Conservation (phyloP, 805 yeast genomes). For the Cyberlindnera americana region DNA sequence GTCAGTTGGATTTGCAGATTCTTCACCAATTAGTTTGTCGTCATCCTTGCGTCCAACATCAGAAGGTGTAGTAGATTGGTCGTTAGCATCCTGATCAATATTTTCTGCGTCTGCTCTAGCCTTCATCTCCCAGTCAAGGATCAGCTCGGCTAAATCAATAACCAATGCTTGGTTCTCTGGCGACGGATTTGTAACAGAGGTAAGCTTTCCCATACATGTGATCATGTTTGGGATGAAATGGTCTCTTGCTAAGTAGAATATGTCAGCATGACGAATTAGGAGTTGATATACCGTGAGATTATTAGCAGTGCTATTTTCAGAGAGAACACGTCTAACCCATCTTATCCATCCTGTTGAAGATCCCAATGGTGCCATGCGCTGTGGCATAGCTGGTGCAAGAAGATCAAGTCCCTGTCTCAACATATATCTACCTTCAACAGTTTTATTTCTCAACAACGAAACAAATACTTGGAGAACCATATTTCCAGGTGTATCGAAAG, state of each 20-base stretch:
- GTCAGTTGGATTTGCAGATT: slow-evolving; percentile 20
- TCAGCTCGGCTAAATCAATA: slow-evolving; percentile 82
- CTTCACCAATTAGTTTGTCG: slow-evolving; percentile 18
- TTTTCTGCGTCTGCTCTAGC: slow-evolving; percentile 29
- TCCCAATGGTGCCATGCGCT: slow-evolving; percentile 54
- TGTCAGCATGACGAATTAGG: slow-evolving; percentile 77
- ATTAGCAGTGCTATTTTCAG: slow-evolving; percentile 85
- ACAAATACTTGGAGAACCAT: slow-evolving; percentile 91
- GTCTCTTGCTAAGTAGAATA: slow-evolving; percentile 83
- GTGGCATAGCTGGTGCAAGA: slow-evolving; percentile 81
- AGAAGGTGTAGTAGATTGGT: slow-evolving; percentile 30
- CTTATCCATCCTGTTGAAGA: slow-evolving; percentile 69
- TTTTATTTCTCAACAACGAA: slow-evolving; percentile 80
- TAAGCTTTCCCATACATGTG: slow-evolving; percentile 87
- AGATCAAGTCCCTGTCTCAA: slow-evolving; percentile 86
- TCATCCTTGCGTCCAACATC: slow-evolving; percentile 30
- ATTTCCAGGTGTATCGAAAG: slow-evolving; percentile 84
- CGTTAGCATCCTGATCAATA: slow-evolving; percentile 5
- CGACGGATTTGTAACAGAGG: slow-evolving; percentile 72
- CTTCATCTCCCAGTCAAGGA: slow-evolving; percentile 78
- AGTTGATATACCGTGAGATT: slow-evolving; percentile 87
- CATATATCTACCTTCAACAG: slow-evolving; percentile 75
- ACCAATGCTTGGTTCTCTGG: slow-evolving; percentile 81
- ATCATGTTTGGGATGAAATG: slow-evolving; percentile 86
- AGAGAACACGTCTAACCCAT: slow-evolving; percentile 89